phyloP scores from a whole-genome alignment of 2,329 filamentous ascomycete genomes.

The Fusarium staphyleae region DNA sequence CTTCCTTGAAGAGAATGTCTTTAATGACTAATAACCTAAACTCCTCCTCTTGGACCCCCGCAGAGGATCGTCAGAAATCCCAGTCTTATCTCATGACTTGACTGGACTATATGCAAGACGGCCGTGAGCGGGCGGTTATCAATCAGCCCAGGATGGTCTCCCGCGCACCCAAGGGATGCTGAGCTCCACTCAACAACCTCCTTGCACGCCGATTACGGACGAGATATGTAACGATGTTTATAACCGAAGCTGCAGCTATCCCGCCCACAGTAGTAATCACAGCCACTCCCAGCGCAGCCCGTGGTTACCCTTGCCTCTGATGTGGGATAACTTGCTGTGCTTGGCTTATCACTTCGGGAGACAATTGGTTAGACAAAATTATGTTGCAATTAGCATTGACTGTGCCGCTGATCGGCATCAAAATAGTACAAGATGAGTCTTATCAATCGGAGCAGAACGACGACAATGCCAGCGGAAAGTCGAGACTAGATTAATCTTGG shows the following conservation, averaged over 20 bases:
- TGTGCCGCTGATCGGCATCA: neutral
- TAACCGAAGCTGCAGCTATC: neutral
- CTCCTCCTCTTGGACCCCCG: neutral
- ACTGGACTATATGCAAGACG: slow-evolving; percentile 2
- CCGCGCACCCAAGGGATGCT: neutral
- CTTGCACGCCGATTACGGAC: slow-evolving; percentile 1
- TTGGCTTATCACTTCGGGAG: neutral
- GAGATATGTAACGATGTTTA: neutral
- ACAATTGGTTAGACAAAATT: neutral
- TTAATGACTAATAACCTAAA: neutral
- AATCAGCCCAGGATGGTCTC: neutral
- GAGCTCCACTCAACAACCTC: neutral
- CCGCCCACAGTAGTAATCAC: neutral
- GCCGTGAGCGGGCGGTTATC: slow-evolving; percentile 2
- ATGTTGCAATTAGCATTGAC: neutral
- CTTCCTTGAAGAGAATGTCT: neutral
- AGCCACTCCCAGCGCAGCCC: neutral
- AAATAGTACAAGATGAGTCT: too few relatives aligned
- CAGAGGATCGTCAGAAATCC: slow-evolving; percentile 1
- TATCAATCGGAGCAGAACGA: too few relatives aligned
- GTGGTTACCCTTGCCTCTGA: neutral
- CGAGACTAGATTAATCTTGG: too few relatives aligned
- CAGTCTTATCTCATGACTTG: neutral
- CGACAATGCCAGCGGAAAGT: too few relatives aligned
- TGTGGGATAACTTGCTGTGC: slow-evolving; percentile 1